These are phyloP conservation scores for Beta macrorhiza DNA, from an alignment of 179 eudicot genomes.

Conservation along the genomic window DNA sequence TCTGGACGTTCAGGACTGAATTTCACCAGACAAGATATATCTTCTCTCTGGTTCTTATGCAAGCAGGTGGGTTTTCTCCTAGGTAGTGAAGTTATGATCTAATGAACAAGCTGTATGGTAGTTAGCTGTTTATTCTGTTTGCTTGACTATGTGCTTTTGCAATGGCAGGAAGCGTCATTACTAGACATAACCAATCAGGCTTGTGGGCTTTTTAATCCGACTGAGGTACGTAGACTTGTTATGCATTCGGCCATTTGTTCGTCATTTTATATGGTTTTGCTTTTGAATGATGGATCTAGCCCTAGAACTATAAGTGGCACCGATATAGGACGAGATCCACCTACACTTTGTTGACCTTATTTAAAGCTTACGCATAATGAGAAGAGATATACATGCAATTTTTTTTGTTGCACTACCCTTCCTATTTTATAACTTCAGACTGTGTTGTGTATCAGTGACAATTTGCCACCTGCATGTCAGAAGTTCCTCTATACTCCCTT, in stretches of 20 bases:
- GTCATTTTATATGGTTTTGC: background rate
- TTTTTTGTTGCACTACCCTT: background rate
- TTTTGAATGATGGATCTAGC: background rate
- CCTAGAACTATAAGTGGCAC: conserved; percentile 1
- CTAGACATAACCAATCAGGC: conserved; percentile 80
- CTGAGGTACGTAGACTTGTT: conserved; percentile 58
- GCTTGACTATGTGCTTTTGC: conserved; percentile 3
- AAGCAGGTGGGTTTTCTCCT: conserved; percentile 60
- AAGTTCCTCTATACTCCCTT: background rate
- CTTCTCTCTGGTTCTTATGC: conserved; percentile 94
- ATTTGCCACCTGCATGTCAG: background rate
- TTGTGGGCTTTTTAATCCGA: conserved; percentile 66
- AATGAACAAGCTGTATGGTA: background rate
- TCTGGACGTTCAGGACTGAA: conserved; percentile 65
- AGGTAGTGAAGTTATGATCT: background rate
- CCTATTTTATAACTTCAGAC: background rate
- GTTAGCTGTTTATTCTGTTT: background rate
- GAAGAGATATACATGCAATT: background rate
- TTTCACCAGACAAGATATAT: conserved; percentile 64
- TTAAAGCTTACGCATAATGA: background rate
- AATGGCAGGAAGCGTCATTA: conserved; percentile 81
- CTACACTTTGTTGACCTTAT: background rate
- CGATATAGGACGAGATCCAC: background rate
- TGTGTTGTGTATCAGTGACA: conserved; percentile 4
- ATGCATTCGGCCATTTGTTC: background rate